phyloP scores from a whole-genome alignment of 1,139 yeast genomes.

The Magnusiomyces magnusii region DNA sequence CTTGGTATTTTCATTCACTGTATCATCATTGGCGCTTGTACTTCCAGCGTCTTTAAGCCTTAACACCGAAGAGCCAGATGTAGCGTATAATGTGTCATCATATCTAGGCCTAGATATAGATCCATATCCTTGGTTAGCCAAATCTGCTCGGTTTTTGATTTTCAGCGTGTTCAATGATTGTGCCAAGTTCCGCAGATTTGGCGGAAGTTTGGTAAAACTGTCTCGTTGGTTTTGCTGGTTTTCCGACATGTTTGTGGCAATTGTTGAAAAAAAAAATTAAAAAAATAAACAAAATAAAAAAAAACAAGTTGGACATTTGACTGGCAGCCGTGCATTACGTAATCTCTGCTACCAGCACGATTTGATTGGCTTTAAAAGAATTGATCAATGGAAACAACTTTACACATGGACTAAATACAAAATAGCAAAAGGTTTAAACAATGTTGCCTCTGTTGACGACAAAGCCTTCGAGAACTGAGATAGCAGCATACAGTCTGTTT shows the following conservation, averaged over 20 bases:
- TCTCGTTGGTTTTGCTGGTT: neutral
- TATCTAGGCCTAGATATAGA: neutral
- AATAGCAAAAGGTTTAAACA: constrained; percentile 7
- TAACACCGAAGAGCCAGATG: too few species aligned
- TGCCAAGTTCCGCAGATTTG: neutral
- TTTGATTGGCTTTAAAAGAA: too few species aligned
- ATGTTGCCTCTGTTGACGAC: constrained; percentile 80
- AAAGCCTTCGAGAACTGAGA: constrained; percentile 85
- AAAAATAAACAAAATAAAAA: too few species aligned
- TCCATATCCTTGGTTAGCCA: neutral
- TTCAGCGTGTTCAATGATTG: neutral
- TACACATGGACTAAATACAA: too few species aligned
- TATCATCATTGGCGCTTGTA: too few species aligned
- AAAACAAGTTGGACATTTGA: too few species aligned
- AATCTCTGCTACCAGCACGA: too few species aligned
- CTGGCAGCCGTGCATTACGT: too few species aligned
- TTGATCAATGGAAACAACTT: too few species aligned
- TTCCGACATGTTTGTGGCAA: neutral
- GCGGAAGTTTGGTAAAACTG: neutral
- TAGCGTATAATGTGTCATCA: neutral
- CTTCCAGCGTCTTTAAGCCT: too few species aligned
- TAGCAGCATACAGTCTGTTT: constrained; percentile 91
- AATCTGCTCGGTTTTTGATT: neutral
- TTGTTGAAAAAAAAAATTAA: too few species aligned
- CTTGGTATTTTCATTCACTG: too few species aligned